Evolutionary conservation across 2,329 filamentous ascomycete genomes (phyloP), one percentile per base, ranked within the genome.

Genomic region (Talaromyces islandicus): DNA sequence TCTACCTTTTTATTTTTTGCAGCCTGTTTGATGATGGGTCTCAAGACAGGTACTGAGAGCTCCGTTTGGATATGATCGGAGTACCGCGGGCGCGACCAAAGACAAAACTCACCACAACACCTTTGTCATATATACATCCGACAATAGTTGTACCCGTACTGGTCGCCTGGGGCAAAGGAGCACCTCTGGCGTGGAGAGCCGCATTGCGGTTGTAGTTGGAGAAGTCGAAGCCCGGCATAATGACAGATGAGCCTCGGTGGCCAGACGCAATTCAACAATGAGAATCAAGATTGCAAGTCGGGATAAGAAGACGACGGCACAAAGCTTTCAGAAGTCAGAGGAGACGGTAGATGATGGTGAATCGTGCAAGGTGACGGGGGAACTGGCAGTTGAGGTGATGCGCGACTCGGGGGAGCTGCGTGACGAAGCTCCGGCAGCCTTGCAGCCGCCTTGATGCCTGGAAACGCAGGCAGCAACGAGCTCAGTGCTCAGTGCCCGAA

Each of bases 201-300:
- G 89, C 87, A 86, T 99, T 99, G 83, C 94, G 91, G 85, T 96
- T 96, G 86, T 97, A 94, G 85, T 99, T 99, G 78, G 92, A 95
- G 85, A 99, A 99, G 82, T 97, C 92, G 85, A 97, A 96, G 81
- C 92, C 92, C 71, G 90, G 88, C 94, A 99, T 99, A 71, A 73
- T 88, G 79, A 65, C 62, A 62, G 60, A 32, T 52, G 54, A 52
- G 54, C 61, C 62, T 63, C 38, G 64, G 56, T 41, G 53, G 59
- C 56, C 54, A 62, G 53, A 56, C n/a, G 55, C 21, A 54, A 51
- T 30, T 4, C 35, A 58, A 11, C 35, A 58, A 11, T 29, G 48
- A 52, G 19, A 29, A 19, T 19, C 21, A 19, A 27, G 14, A 52
- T 9, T 27, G 24, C 48, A 27, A 52, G 27, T 52, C 27, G 5